Evolutionary conservation across 768 basidiomycete genomes (phyloP), one percentile per base, ranked within the genome.

Genomic region (Auricularia sp.): DNA sequence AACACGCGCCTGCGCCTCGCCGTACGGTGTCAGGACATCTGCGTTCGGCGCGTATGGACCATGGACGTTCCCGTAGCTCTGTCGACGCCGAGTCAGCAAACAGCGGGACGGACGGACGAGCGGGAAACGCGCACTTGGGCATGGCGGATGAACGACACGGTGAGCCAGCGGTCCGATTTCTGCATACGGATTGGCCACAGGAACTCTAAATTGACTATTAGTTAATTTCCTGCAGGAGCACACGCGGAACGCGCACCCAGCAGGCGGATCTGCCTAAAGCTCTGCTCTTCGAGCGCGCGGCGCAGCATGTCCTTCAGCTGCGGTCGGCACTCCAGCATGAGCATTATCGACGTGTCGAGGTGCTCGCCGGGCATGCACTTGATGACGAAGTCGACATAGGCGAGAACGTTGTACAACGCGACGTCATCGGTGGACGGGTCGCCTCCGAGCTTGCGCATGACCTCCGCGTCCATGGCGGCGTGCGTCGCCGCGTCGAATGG

Each of bases 151-250:
- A 59, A 59, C 29, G 56, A 59, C 23, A 59, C 34, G 29, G 47
- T 90, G 88, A 36, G 91, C 85, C 65, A 98, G 79, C 5, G 92
- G 91, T 18, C 84, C 80, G 67, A 98, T 86, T 47, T 97, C 77
- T 77, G 91, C 88, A 10, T 86, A 81, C 1, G 87, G 83, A 72
- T 97, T 92, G 1, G 87, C 83, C 56, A 59, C 6, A 59, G 56
- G 29, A 29, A 59, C 23, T 59, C 56, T 59, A 29, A 6, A 59
- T 7, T 54, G n/a, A 23, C 34, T 11, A 6, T 18, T 18, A 18
- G 43, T 51, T 51, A 51, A 51, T 51, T 21, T 29, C 18, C 56
- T n/a, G 56, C 7, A 36, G 12, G 14, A 8, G 3, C 56, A 3
- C 56, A 34, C 56, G 23, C 7, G 34, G 10, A 33, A 29, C 56